Evolutionary conservation across 768 basidiomycete genomes (phyloP), one percentile per base, ranked within the genome.

Genomic region (Lactifluus rugatus): DNA sequence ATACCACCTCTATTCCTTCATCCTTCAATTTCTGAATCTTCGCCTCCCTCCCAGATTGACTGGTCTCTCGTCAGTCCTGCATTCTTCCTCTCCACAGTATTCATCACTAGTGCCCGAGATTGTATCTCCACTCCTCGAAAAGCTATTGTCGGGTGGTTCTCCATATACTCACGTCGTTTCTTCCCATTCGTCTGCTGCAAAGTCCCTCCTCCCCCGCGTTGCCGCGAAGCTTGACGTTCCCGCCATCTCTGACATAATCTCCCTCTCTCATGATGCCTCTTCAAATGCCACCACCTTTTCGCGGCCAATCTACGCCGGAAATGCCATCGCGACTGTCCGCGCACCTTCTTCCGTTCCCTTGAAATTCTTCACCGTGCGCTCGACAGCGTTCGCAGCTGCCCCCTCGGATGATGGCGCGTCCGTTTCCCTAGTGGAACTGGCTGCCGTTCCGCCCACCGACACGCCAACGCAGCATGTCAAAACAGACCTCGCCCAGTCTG

Each of bases 291-390:
- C 91, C 39, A 90, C 84, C 1, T 98, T 94, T 70, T 84, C 88
- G 5, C 88, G 95, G 25, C 93, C 92, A 26, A 96, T 98, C 66
- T 98, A 99, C 66, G 96, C 96, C 23, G 96, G 96, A 49, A 98
- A 98, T 68, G 96, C 96, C 46, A 92, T 98, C 56, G 81, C 93
- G 25, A 95, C 93, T 44, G 85, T 99, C 64, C 84, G 85, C 58
- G 89, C 88, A 0, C 75, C 84, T 0, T 80, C 82, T n/a, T 79
- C 80, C 52, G 78, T 96, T 66, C 79, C 81, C 31, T 72, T 93
- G 74, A 98, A 98, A 71, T 83, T 99, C 70, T 92, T 98, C 73
- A 96, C 95, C 41, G 90, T 98, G 23, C 84, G 96, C 62, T 82
- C 86, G 16, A 95, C 93, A 2, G 90, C 93, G 10, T 98, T 96